A percentile compares a stretch with the other conserved stretches of the same genome.
These are phyloP conservation scores for Hypoxylon lenormandii DNA, from an alignment of 495 filamentous ascomycete genomes.

Conservation along the genomic window DNA sequence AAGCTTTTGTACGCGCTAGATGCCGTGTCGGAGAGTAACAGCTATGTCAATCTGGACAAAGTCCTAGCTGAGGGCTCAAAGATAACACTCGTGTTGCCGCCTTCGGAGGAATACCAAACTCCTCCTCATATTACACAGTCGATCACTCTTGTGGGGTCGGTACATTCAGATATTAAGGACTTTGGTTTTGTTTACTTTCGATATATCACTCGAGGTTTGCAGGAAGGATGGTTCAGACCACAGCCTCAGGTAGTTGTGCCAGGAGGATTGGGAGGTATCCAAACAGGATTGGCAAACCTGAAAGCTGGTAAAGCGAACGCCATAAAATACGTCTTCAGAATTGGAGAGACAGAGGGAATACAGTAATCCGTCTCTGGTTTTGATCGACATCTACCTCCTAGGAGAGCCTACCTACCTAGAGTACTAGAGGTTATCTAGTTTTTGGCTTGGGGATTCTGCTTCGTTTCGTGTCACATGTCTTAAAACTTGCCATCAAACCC, in stretches of 20 bases:
- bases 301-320: constrained; percentile 73
- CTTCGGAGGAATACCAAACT: constrained; percentile 53
- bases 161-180: constrained; percentile 66
- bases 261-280: constrained; percentile 69
- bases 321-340: constrained; percentile 75
- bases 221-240: constrained; percentile 69
- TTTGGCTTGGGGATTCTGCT: neutral
- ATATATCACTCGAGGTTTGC: constrained; percentile 65
- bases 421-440: too few relatives aligned
- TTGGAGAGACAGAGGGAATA: constrained; percentile 69
- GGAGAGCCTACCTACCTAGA: too few relatives aligned
- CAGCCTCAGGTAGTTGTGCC: constrained; percentile 73
- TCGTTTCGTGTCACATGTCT: neutral
- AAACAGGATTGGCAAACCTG: constrained; percentile 67
- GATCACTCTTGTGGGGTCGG: constrained; percentile 61
- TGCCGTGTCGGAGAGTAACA: constrained; percentile 68
- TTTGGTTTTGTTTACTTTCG: constrained; percentile 69
- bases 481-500: too few relatives aligned
- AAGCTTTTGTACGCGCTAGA: constrained; percentile 67
- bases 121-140: constrained; percentile 53
- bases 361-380: neutral
- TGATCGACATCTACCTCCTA: too few relatives aligned
- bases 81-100: constrained; percentile 68
- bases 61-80: constrained; percentile 61
- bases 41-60: constrained; percentile 50